Conservation (phyloP, 176 grass and related monocot species). For the Lolium perenne region DNA sequence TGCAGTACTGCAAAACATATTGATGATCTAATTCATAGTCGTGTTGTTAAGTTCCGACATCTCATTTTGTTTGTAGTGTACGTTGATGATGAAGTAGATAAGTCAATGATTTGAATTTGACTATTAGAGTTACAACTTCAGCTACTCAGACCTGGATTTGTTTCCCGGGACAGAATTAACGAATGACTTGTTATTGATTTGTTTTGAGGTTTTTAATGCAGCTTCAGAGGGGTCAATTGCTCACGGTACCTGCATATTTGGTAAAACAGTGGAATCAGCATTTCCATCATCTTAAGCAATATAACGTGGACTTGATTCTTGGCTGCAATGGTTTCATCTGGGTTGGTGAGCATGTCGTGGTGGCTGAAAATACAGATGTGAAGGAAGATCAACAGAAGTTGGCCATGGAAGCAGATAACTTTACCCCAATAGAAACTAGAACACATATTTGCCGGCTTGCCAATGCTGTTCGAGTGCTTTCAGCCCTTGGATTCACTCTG, state of each 20-base stretch:
- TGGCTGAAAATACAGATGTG: conserved; percentile 40
- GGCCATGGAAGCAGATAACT: conserved; percentile 32
- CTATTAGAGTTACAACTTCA: background rate
- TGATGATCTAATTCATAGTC: conserved; percentile 1
- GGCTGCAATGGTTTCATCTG: conserved; percentile 90
- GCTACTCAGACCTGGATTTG: background rate
- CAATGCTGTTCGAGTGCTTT: conserved; percentile 70
- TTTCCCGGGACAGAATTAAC: background rate
- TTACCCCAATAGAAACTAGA: conserved; percentile 65
- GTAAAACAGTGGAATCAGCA: conserved; percentile 83
- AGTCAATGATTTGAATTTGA: background rate
- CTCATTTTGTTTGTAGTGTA: background rate
- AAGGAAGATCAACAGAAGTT: conserved; percentile 42
- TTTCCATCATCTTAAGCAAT: conserved; percentile 81
- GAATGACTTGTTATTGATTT: background rate
- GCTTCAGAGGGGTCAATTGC: conserved; percentile 86
- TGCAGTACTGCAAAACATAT: conserved; percentile 28
- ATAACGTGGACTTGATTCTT: conserved; percentile 74
- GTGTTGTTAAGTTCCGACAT: background rate
- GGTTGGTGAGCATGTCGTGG: conserved; percentile 76
- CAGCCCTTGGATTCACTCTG: conserved; percentile 73
- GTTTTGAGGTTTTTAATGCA: conserved; percentile 38
- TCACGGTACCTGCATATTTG: conserved; percentile 75
- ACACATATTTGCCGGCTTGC: conserved; percentile 78
- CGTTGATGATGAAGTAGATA: background rate